phyloP scores from a whole-genome alignment of 2,329 filamentous ascomycete species.

The Exophiala xenobiotica region DNA sequence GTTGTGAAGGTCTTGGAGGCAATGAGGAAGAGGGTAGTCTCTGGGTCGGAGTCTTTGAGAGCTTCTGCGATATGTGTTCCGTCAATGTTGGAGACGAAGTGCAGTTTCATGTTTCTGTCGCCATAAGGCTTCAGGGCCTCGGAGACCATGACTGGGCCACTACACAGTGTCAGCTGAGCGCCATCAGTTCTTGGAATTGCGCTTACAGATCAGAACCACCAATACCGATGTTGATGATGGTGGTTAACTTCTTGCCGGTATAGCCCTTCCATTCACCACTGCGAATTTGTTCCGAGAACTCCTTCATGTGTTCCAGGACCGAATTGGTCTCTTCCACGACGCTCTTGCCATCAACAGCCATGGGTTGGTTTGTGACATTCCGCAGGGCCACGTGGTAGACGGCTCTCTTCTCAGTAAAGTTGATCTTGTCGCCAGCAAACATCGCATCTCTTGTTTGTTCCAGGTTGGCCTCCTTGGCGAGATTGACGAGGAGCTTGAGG shows the following conservation, averaged over 20 bases:
- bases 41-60: slow-evolving; percentile 81
- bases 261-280: slow-evolving; percentile 96
- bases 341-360: slow-evolving; percentile 84
- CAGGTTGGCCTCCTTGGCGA: slow-evolving; percentile 85
- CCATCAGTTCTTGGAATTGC: neutral
- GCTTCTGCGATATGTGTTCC: slow-evolving; percentile 97
- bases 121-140: slow-evolving; percentile 96
- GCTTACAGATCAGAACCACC: slow-evolving; percentile 95
- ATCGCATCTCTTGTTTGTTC: slow-evolving; percentile 95
- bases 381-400: slow-evolving; percentile 94
- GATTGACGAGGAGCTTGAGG: slow-evolving; percentile 77
- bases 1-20: slow-evolving; percentile 99
- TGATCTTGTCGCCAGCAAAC: slow-evolving; percentile 98
- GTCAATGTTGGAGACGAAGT: slow-evolving; percentile 99
- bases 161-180: slow-evolving; percentile 42
- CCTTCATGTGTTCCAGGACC: slow-evolving; percentile 95
- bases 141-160: slow-evolving; percentile 97
- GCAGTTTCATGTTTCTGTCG: slow-evolving; percentile 78
- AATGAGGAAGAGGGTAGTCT: slow-evolving; percentile 97
- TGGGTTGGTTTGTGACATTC: slow-evolving; percentile 78
- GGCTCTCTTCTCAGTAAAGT: slow-evolving; percentile 95
- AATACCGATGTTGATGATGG: slow-evolving; percentile 95
- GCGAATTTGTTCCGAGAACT: slow-evolving; percentile 92
- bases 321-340: slow-evolving; percentile 91
- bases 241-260: slow-evolving; percentile 95